Base-by-base conservation (phyloP, 345 rosid genomes). In the Syzygium aqueum region DNA sequence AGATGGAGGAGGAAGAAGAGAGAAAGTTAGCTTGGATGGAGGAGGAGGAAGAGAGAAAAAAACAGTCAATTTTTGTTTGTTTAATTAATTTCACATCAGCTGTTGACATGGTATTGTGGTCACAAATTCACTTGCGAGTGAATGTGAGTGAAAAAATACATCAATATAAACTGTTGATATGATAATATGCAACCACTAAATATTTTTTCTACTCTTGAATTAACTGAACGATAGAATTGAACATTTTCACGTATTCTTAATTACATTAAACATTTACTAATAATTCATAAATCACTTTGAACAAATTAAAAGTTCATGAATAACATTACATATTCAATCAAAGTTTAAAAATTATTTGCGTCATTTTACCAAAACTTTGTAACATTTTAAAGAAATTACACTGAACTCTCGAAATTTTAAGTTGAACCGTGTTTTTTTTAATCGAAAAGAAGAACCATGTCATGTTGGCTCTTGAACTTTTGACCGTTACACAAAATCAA, bases 171-270 rank as follows among this genome's bases (percentile, higher is more conserved):
- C 3, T 33, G 37, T 3, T 33, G 3, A 33, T 33, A 33, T 33
- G 37, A 3, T 30, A 30, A 2, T 30, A 65, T 65, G 21, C 3
- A 65, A 14, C 19, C 40, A 33, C 7, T 2, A 5, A 28, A 28
- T 63, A 7, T 65, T 14, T 61, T 65, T 65, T 65, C 11, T 8
- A 15, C 2, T 65, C 40, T 17, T 15, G 33, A 63, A 63, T 63
- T 0, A 14, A 61, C 0, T 0, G 5, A 1, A 61, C 0, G 2
- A 63, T 61, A n/a, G 13, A 3, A 0, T 65, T 65, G 0, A 28
- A 28, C 7, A 28, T 0, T 63, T 63, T 63, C 2, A 28, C 7
- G 14, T 63, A 63, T 7, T 63, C 2, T 28, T 63, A 2, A 1
- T 30, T n/a, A n/a, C n/a, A 63, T 28, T 13, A 16, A 28, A 63